Evolutionary conservation across 345 rosid genomes (phyloP), one percentile per base, ranked within the genome.

Genomic region (Anastatica hierochuntica): DNA sequence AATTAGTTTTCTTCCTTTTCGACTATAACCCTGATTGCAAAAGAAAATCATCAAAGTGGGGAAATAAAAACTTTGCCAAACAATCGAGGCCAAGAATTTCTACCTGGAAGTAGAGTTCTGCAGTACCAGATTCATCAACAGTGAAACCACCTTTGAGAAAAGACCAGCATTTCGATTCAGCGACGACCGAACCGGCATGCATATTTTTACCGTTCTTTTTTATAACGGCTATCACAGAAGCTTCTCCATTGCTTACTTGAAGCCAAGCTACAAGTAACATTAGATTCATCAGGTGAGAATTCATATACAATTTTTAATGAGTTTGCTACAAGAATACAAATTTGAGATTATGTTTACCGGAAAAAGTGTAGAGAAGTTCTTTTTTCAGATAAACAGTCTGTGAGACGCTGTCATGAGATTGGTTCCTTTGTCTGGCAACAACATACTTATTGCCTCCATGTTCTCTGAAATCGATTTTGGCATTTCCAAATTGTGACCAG

Each of bases 91-190:
- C n/a, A n/a, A n/a, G n/a, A n/a, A n/a, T n/a, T n/a, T n/a, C 8
- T 29, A 79, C 94, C 89, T 83, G 79, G 6, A 89, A 89, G 56
- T 62, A 81, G 38, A 89, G 79, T 11, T 78, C 63, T 7, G 83
- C 85, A 10, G 56, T 67, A 16, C 83, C 95, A 10, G 95, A 83
- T 30, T 65, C 56, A 52, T 79, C 63, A 6, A 71, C 79, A 9
- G 84, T 76, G 7, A 89, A 73, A 27, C 97, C 94, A 41, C 95
- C 95, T 60, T 89, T 89, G 31, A 89, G 80, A 85, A 89, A 83
- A 45, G 94, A 79, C 97, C 97, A 90, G 30, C 97, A 90, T 1
- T 64, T 68, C 1, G 97, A 49, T 65, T 72, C 42, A 39, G 87
- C 95, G 11, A 72, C 36, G 58, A 67, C 57, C 0, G 70, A 70